These are phyloP conservation scores for Phialophora tarda DNA, from an alignment of 2,329 filamentous ascomycete species.

Conservation along the genomic window DNA sequence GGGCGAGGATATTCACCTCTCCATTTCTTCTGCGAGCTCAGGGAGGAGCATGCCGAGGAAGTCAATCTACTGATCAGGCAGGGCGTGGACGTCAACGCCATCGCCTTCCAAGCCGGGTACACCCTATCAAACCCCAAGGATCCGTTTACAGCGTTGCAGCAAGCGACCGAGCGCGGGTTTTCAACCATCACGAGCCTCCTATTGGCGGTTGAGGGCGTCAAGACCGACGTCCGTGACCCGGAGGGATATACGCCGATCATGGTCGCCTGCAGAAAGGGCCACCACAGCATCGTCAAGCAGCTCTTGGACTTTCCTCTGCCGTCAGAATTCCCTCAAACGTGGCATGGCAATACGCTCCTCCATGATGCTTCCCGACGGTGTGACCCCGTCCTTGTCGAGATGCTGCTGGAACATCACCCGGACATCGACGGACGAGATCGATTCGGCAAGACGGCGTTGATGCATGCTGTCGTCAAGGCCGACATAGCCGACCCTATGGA, in stretches of 20 bases:
- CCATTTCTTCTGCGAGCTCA: constrained; percentile 37
- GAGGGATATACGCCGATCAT: constrained; percentile 33
- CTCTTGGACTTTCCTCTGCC: constrained; percentile 30
- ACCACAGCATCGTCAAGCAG: constrained; percentile 32
- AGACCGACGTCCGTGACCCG: constrained; percentile 25
- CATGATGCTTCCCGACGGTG: constrained; percentile 36
- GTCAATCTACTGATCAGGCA: constrained; percentile 33
- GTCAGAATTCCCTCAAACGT: constrained; percentile 29
- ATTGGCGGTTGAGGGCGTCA: constrained; percentile 23
- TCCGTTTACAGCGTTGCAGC: constrained; percentile 33
- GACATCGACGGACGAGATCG: constrained; percentile 32
- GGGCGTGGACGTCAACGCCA: constrained; percentile 35
- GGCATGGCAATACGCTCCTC: constrained; percentile 36
- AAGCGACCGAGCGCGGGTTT: constrained; percentile 32
- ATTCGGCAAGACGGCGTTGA: constrained; percentile 36
- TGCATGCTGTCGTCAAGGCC: constrained; percentile 35
- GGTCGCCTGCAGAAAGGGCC: constrained; percentile 33
- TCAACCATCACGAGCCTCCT: constrained; percentile 31
- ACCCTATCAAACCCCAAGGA: constrained; percentile 27
- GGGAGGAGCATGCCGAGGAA: constrained; percentile 33
- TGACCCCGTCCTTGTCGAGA: constrained; percentile 31
- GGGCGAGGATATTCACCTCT: constrained; percentile 35
- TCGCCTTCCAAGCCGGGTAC: constrained; percentile 33
- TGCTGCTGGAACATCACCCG: constrained; percentile 25
- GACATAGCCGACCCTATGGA: constrained; percentile 23